Base-by-base conservation (phyloP, 78 protist species). In the Diacronema lutheri region DNA sequence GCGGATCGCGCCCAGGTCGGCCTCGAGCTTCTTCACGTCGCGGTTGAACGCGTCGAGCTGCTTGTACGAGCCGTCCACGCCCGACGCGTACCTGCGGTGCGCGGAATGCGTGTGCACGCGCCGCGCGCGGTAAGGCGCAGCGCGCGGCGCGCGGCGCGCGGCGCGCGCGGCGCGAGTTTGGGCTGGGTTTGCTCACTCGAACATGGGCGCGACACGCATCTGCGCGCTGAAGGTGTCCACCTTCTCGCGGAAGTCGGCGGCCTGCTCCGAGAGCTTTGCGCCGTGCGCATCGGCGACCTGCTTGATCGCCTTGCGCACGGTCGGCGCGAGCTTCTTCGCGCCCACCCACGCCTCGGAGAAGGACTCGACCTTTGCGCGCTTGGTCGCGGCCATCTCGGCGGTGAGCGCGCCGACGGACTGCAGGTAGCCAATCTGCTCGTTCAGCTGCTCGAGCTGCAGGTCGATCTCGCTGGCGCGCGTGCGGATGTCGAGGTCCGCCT, bases 391-490 rank as follows among this genome's bases (percentile, higher is more conserved):
- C 64, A 31, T 50, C 33, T 62, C 25, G 25, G 16, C 62, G 25
- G 25, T 4, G 25, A 1, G 25, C 25, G 6, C 62, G 62, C 62
- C 62, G n/a, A 1, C 11, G n/a, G 62, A 4, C 23, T 4, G 6
- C 23, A 57, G 25, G 62, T 57, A 57, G 62, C 11, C 4, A 13
- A 57, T 3, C 25, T 5, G 35, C 46, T 56, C 76, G 29, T 0
- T 0, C 33, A 62, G 31, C 23, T 72, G 72, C 21, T 21, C 74
- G n/a, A 60, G 64, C 76, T 37, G 25, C 29, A 20, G 37, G 50
- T 82, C 86, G 61, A 3, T 35, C 86, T 14, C 11, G 21, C 2
- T 7, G 61, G 86, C 38, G 33, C 86, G 86, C 50, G 50, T 44
- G 50, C 50, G 50, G 50, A 44, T 44, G 16, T 44, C 50, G 7